These are phyloP conservation scores for Annulohypoxylon moriforme DNA, from an alignment of 495 filamentous ascomycete species.

Conservation along the genomic window DNA sequence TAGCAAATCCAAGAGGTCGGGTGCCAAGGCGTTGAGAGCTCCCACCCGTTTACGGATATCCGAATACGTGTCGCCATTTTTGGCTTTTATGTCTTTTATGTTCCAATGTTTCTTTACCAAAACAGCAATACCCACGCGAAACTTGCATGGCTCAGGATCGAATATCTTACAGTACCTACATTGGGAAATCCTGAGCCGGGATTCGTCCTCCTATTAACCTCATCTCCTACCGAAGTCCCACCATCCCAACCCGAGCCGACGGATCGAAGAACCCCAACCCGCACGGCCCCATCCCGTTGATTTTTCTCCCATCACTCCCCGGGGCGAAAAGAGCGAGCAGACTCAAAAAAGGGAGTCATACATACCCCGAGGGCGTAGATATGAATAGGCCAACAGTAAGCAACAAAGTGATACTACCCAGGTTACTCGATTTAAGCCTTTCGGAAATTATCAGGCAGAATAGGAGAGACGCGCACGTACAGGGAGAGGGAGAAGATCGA, in stretches of 20 bases:
- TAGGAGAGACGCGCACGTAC: constrained; percentile 17
- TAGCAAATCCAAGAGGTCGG: constrained; percentile 39
- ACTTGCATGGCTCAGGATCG: constrained; percentile 5
- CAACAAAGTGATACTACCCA: constrained; percentile 22
- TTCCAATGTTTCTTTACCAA: constrained; percentile 13
- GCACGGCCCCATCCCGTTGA: constrained; percentile 30
- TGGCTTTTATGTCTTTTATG: background rate
- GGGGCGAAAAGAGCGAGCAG: constrained; percentile 8
- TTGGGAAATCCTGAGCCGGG: constrained; percentile 28
- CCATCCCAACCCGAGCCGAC: constrained; percentile 38
- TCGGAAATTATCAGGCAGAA: constrained; percentile 46
- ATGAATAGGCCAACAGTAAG: constrained; percentile 32
- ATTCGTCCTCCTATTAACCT: constrained; percentile 31
- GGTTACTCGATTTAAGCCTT: constrained; percentile 35
- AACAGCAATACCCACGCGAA: constrained; percentile 24
- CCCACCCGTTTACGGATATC: constrained; percentile 38
- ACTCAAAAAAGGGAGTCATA: background rate
- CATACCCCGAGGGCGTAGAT: constrained; percentile 32
- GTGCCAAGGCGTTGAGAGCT: constrained; percentile 33
- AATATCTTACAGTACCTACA: constrained; percentile 2
- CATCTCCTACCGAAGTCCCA: constrained; percentile 30
- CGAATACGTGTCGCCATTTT: constrained; percentile 12
- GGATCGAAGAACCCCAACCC: constrained; percentile 41
- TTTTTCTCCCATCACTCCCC: constrained; percentile 19
- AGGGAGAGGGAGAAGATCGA: constrained; percentile 15